Evolutionary conservation across 2,329 filamentous ascomycete genomes (phyloP), one percentile per base, ranked within the genome.

Genomic region (Diaporthe citriasiana): DNA sequence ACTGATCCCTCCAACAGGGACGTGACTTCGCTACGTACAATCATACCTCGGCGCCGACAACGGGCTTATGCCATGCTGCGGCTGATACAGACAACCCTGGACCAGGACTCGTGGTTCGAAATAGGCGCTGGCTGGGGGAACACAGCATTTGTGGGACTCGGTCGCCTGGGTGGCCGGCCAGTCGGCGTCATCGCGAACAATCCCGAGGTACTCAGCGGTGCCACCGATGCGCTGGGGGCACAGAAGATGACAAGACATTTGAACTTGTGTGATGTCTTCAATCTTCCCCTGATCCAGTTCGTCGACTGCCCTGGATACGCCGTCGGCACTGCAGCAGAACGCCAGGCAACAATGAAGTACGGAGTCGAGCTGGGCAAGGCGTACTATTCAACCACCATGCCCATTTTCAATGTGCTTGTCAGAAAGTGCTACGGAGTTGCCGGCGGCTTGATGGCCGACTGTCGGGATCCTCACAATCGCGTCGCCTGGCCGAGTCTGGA

Each of bases 241-340:
- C 90, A 92, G 76, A 92, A 92, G 77, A 83, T 92, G 27, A 88
- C 87, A 0, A 83, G 89, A 2, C 86, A 91, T 80, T 81, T 92
- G 47, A 92, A 92, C 77, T 86, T 92, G 77, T 89, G 89, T 75
- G 91, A 93, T 77, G 85, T 92, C 56, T 91, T 92, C 84, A 93
- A 93, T 75, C 82, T 92, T 3, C 91, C 91, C 0, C 83, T 92
- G 5, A 73, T 93, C 10, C 91, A 93, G 78, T 92, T 92, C 76
- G 85, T 92, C 30, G 73, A 74, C 68, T 74, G 73, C 35, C 73
- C 73, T 30, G 73, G 73, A 8, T 74, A 74, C 6, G 90, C 90
- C 0, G 90, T 93, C 56, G 91, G 91, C 0, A 92, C 90, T 0
- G 85, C 89, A 0, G 90, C 91, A 3, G 91, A 93, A 79, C 84